Base-by-base conservation (phyloP, 2,329 filamentous ascomycete species). In the Neofusicoccum sp. region DNA sequence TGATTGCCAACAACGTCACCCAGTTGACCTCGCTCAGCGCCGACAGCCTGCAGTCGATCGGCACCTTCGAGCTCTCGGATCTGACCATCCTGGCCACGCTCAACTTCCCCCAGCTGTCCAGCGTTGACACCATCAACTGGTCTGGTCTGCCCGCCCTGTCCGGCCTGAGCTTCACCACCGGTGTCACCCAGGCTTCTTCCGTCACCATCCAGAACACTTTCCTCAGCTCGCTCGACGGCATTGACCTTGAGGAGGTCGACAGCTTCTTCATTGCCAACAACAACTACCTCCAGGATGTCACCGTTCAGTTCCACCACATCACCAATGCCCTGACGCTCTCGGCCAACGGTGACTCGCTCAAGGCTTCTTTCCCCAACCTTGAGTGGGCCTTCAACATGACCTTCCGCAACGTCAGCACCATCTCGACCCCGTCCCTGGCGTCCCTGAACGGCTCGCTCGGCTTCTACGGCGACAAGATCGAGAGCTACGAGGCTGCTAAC, bases 221-320 rank as follows among this genome's bases (percentile, higher is more conserved):
- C 76, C 85, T 99, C 68, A 84, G 80, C 74, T 86, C 84, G 66
- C 84, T 99, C 63, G 82, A 88, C 66, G 92, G 91, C 71, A 89
- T 99, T 74, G 89, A 91, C 74, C 82, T 98, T 65, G 77, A 85
- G 65, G 82, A 83, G n/a, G 87, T 91, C 59, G 83, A 85, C 61
- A 82, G 80, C 66, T 85, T 99, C 74, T 82, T 90, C 75, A 89
- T 99, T 78, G 89, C 90, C 84, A 96, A 96, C 87, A 98, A 98
- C 86, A 80, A 80, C 64, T 88, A 89, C 73, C 83, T 99, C 68
- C 85, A 84, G 72, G 82, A 81, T 63, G 90, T 96, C 80, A 84
- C 85, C 72, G 90, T 92, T 76, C 84, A 89, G 73, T 83, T 98
- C 62, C 83, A 83, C 75, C 93, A 90, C 79, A 84, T 96, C 69